Base-by-base conservation (phyloP, 345 rosid species). In the Populus nigra region DNA sequence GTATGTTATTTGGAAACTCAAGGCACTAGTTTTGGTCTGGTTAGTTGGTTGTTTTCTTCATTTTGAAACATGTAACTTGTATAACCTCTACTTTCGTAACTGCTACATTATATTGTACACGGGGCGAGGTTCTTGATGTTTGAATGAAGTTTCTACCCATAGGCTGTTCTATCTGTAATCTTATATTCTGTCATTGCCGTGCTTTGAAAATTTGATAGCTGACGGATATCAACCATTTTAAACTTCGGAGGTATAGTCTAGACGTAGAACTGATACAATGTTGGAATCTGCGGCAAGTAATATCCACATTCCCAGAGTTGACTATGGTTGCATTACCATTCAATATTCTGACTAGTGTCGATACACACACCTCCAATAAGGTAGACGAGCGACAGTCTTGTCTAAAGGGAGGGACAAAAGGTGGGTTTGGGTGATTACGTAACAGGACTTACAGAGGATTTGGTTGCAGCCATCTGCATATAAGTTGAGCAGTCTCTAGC, bases 21-120 rank as follows among this genome's bases (percentile, higher is more conserved):
- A 17, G 27, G 3, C 17, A 17, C 7, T 35, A 43, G 73, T 57
- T 23, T 10, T 68, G 18, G 25, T 23, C 29, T 10, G 3, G 9
- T 50, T 31, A 69, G 68, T 12, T 66, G 13, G 41, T 68, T 12
- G 9, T n/a, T 38, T 25, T 53, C 35, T 20, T 45, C 23, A 49
- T 66, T 47, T 69, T 23, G 55, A 65, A 76, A 63, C 25, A 67
- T 68, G 61, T 76, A 67, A 67, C 33, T 65, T 29, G 23, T 22
- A 71, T 47, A 68, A 16, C 25, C 29, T 59, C 29, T 3, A n/a
- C 65, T 23, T 59, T n/a, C n/a, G 70, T 67, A 20, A 36, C 45
- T 35, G 20, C 41, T 67, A 18, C 20, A 36, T 36, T 35, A 36
- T 8, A 67, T 17, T 59, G 27, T 23, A 23, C 63, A n/a, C 27